phyloP scores from a whole-genome alignment of 2,329 filamentous ascomycete species.

The Alternaria ethzedia region DNA sequence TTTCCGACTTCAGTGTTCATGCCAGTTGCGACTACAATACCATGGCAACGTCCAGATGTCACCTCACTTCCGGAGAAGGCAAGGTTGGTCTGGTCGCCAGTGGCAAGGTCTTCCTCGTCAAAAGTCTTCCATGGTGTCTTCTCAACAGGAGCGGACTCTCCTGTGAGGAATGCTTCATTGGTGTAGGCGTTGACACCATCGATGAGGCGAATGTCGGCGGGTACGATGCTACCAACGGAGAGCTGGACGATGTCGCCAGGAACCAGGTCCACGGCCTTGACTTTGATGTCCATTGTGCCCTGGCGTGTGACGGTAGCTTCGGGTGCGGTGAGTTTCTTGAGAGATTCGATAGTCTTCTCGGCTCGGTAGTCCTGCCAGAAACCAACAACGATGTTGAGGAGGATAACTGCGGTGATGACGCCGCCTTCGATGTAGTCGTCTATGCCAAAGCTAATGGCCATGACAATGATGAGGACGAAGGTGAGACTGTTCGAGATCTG shows the following conservation, averaged over 20 bases:
- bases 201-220: slow-evolving; percentile 68
- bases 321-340: slow-evolving; percentile 49
- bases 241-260: slow-evolving; percentile 50
- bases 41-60: slow-evolving; percentile 71
- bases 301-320: slow-evolving; percentile 48
- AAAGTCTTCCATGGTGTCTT: slow-evolving; percentile 63
- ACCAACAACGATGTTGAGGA: slow-evolving; percentile 71
- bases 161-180: slow-evolving; percentile 77
- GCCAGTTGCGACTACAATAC: slow-evolving; percentile 72
- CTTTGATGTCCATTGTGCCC: slow-evolving; percentile 41
- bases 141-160: slow-evolving; percentile 74
- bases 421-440: slow-evolving; percentile 68
- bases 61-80: slow-evolving; percentile 75
- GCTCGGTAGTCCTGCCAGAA: slow-evolving; percentile 59
- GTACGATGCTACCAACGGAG: slow-evolving; percentile 66
- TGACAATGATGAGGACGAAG: slow-evolving; percentile 74
- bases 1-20: slow-evolving; percentile 78
- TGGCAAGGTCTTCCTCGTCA: slow-evolving; percentile 60
- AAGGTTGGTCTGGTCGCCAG: slow-evolving; percentile 72
- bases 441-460: slow-evolving; percentile 71
- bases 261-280: slow-evolving; percentile 48
- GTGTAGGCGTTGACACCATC: slow-evolving; percentile 76
- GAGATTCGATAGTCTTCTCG: slow-evolving; percentile 51
- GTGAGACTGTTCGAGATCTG: slow-evolving; percentile 80
- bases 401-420: slow-evolving; percentile 68